Conservation (phyloP, 2,329 filamentous ascomycete species). For the Aspergillus terreus region DNA sequence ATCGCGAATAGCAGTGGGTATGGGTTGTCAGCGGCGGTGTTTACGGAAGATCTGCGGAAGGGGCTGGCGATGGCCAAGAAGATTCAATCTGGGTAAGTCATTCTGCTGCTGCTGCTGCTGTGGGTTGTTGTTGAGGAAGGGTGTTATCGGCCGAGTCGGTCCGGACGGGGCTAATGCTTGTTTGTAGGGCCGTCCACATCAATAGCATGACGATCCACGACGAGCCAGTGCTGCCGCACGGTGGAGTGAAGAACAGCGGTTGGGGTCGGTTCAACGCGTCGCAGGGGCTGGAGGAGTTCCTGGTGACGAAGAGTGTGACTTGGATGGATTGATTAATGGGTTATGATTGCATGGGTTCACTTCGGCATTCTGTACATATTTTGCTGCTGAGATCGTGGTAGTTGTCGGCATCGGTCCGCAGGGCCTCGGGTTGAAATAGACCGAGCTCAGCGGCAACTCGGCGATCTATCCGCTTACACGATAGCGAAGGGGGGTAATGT, state of each 20-base stretch:
- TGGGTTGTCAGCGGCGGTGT: slow-evolving; percentile 67
- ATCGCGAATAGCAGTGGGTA: slow-evolving; percentile 78
- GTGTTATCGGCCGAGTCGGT: no score
- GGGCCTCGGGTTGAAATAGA: background rate
- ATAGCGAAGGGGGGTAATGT: background rate
- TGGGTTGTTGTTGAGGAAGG: background rate
- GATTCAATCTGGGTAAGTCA: slow-evolving; percentile 59
- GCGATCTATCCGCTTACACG: background rate
- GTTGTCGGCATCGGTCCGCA: background rate
- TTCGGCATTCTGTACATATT: slow-evolving; percentile 3
- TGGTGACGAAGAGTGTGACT: slow-evolving; percentile 61
- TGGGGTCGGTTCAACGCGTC: slow-evolving; percentile 56
- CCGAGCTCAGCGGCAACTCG: background rate
- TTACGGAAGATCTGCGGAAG: slow-evolving; percentile 62
- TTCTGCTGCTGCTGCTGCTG: slow-evolving; percentile 17
- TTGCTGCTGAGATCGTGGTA: background rate
- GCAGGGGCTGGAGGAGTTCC: slow-evolving; percentile 57
- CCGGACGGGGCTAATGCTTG: no score
- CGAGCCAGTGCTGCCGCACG: slow-evolving; percentile 59
- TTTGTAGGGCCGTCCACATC: slow-evolving; percentile 52
- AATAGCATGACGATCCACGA: slow-evolving; percentile 64
- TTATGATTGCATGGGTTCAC: background rate
- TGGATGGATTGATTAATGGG: slow-evolving; percentile 42
- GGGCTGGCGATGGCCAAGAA: slow-evolving; percentile 56
- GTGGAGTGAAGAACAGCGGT: slow-evolving; percentile 59